A percentile compares a stretch with the other conserved stretches of the same genome.
Evolutionary conservation across 129 eudicot genomes (phyloP).

Genomic region (Deinandra increscens): DNA sequence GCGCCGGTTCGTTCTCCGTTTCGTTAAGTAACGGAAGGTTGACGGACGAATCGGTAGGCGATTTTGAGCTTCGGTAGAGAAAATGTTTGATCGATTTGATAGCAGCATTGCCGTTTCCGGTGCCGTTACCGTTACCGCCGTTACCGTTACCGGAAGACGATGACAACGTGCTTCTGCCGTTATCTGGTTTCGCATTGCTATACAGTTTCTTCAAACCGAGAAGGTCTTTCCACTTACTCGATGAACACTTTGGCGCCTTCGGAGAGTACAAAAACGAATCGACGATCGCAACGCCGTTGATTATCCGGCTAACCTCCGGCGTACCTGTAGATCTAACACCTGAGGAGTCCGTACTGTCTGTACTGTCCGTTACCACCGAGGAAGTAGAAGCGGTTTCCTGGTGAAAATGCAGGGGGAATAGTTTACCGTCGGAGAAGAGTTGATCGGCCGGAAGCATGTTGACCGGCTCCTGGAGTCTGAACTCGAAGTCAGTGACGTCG

Average conservation of each 20-base stretch:
- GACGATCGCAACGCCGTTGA: constrained; percentile 23
- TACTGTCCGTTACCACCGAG: background rate
- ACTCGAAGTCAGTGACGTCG: constrained; percentile 59
- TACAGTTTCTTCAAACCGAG: constrained; percentile 65
- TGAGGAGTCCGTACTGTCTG: no score
- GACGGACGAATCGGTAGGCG: constrained; percentile 51
- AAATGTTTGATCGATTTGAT: constrained; percentile 51
- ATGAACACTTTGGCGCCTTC: constrained; percentile 82
- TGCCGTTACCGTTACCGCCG: background rate
- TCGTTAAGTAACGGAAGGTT: constrained; percentile 64
- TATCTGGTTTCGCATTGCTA: constrained; percentile 28
- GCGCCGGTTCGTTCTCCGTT: constrained; percentile 43
- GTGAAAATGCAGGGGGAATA: constrained; percentile 49
- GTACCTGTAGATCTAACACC: constrained; percentile 42
- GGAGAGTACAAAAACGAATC: constrained; percentile 75
- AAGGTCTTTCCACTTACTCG: constrained; percentile 84
- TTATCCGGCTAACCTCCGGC: constrained; percentile 35
- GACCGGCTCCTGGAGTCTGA: constrained; percentile 65
- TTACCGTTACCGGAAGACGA: background rate
- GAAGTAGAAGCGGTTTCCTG: constrained; percentile 20
- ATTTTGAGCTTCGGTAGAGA: constrained; percentile 57
- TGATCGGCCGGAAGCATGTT: constrained; percentile 78
- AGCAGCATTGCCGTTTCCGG: constrained; percentile 9
- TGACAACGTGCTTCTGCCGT: constrained; percentile 28
- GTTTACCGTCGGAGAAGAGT: constrained; percentile 76